These are phyloP conservation scores for Bryoglossum gracile DNA, from an alignment of 495 filamentous ascomycete species.

Conservation along the genomic window DNA sequence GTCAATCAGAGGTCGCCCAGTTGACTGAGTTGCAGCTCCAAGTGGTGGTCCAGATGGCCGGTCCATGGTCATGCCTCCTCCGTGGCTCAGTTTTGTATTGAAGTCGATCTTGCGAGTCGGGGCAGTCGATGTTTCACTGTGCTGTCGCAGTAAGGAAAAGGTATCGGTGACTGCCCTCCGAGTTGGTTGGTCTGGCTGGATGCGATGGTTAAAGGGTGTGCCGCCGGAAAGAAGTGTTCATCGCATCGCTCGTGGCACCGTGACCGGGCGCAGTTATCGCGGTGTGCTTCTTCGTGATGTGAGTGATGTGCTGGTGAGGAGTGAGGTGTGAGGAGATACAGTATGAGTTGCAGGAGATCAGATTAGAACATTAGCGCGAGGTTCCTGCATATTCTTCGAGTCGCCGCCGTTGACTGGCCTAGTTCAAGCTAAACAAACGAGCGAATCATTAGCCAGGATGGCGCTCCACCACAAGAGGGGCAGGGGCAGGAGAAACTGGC, in stretches of 20 bases:
- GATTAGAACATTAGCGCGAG: not conserved
- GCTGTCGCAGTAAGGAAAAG: conserved; percentile 7
- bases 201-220: not conserved
- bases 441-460: too few relatives aligned
- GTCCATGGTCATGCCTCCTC: conserved; percentile 20
- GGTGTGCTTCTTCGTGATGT: too few relatives aligned
- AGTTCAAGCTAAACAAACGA: too few relatives aligned
- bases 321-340: not conserved
- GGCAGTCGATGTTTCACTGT: conserved; percentile 20
- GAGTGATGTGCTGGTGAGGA: not conserved
- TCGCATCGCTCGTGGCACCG: conserved; percentile 15
- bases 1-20: conserved; percentile 17
- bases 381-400: too few relatives aligned
- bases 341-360: not conserved
- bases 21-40: conserved; percentile 24
- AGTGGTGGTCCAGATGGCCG: conserved; percentile 22
- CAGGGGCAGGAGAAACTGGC: too few relatives aligned
- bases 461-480: too few relatives aligned
- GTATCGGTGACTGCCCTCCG: not conserved
- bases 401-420: too few relatives aligned
- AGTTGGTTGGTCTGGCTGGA: not conserved
- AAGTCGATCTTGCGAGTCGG: conserved; percentile 12
- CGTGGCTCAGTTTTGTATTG: not conserved
- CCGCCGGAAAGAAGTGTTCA: not conserved
- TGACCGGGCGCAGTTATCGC: not conserved